These are phyloP conservation scores for Boletus semigastroideus DNA, from an alignment of 1,284 basidiomycete genomes.

Conservation along the genomic window DNA sequence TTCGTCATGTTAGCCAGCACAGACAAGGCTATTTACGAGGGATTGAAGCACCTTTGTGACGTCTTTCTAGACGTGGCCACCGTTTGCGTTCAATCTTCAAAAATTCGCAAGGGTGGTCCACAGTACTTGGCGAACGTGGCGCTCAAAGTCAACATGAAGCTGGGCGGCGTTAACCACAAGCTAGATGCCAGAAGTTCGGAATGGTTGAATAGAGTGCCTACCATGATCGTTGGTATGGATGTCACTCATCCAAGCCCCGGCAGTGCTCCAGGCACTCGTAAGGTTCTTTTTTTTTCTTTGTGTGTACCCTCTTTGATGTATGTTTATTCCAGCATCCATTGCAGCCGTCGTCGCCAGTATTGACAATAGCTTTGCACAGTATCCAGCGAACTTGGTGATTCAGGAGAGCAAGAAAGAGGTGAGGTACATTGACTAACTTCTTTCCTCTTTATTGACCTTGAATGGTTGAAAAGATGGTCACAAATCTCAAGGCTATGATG, in stretches of 20 bases:
- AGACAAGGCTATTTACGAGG: slow-evolving; percentile 71
- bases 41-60: slow-evolving; percentile 73
- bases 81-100: slow-evolving; percentile 69
- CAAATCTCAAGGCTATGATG: slow-evolving; percentile 69
- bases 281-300: slow-evolving; percentile 1
- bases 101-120: slow-evolving; percentile 60
- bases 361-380: slow-evolving; percentile 64
- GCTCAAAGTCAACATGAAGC: slow-evolving; percentile 79
- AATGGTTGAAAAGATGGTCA: slow-evolving; percentile 59
- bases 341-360: slow-evolving; percentile 77
- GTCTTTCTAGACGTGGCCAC: slow-evolving; percentile 64
- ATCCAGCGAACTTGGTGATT: slow-evolving; percentile 68
- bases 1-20: slow-evolving; percentile 64
- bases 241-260: slow-evolving; percentile 78
- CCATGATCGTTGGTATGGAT: slow-evolving; percentile 83
- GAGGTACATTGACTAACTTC: neutral
- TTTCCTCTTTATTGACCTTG: slow-evolving; percentile 24
- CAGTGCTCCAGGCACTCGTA: slow-evolving; percentile 55
- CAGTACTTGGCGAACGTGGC: slow-evolving; percentile 80
- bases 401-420: slow-evolving; percentile 76
- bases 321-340: slow-evolving; percentile 54
- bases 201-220: slow-evolving; percentile 56
- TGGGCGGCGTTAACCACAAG: slow-evolving; percentile 73
- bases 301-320: neutral
- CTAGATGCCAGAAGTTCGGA: slow-evolving; percentile 51